phyloP scores from a whole-genome alignment of 2,329 filamentous ascomycete species.

The Cadophora malorum region DNA sequence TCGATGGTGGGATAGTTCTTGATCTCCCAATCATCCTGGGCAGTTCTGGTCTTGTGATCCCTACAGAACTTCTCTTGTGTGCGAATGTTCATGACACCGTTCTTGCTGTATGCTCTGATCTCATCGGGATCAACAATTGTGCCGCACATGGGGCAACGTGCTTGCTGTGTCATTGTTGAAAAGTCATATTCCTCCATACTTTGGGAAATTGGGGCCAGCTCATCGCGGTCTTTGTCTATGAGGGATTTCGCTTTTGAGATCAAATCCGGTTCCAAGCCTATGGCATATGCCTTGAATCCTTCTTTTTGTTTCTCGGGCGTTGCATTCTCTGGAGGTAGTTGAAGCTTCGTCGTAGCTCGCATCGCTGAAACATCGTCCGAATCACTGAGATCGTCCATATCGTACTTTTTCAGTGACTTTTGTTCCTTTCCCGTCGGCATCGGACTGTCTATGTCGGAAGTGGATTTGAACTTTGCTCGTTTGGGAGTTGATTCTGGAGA shows the following conservation, averaged over 20 bases:
- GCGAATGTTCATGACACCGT: conserved; percentile 60
- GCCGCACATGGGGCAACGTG: conserved; percentile 71
- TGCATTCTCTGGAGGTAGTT: not conserved
- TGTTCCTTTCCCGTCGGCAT: not conserved
- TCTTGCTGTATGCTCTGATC: conserved; percentile 60
- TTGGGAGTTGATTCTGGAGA: conserved; percentile 19
- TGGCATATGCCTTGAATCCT: conserved; percentile 25
- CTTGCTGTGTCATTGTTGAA: conserved; percentile 30
- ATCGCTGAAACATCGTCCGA: not conserved
- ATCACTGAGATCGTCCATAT: not conserved
- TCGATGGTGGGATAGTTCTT: conserved; percentile 73
- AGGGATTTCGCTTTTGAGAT: conserved; percentile 20
- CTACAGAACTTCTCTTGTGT: conserved; percentile 69
- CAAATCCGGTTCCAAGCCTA: conserved; percentile 23
- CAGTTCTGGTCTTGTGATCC: conserved; percentile 63
- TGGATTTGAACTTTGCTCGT: not conserved
- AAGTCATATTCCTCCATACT: conserved; percentile 37
- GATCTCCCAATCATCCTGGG: conserved; percentile 48
- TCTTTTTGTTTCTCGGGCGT: conserved; percentile 24
- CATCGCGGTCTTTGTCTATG: conserved; percentile 16
- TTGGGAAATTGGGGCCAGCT: not conserved
- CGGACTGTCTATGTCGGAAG: not conserved
- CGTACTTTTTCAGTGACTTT: conserved; percentile 12
- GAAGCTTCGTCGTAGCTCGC: conserved; percentile 7
- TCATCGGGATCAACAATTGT: conserved; percentile 60